Evolutionary conservation across 2,329 filamentous ascomycete species (phyloP).

Genomic region (Botryotinia narcissicola): DNA sequence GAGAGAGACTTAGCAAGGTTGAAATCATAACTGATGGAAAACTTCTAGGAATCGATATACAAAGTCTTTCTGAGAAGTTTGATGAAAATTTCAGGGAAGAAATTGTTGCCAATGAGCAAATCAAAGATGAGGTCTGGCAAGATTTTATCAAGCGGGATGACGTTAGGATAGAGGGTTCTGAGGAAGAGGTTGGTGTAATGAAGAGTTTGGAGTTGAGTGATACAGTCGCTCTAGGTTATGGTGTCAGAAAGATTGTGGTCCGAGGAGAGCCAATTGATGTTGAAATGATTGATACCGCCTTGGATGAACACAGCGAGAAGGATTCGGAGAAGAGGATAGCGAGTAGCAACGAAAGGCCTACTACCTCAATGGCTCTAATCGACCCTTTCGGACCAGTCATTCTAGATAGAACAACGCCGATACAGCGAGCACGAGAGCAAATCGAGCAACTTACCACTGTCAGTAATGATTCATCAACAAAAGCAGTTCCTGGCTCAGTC

Average conservation of each 20-base stretch:
- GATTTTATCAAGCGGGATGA: conserved; percentile 15
- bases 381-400: not conserved
- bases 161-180: conserved; percentile 12
- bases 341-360: not conserved
- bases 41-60: conserved; percentile 22
- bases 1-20: not conserved
- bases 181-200: conserved; percentile 10
- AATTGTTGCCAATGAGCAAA: not conserved
- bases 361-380: not conserved
- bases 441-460: not conserved
- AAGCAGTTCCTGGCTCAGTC: not conserved
- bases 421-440: not conserved
- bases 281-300: not conserved
- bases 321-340: not conserved
- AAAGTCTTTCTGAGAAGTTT: conserved; percentile 21
- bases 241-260: conserved; percentile 20
- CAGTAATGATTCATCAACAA: not conserved
- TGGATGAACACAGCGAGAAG: not conserved
- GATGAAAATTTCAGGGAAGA: conserved; percentile 5
- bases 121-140: conserved; percentile 24
- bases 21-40: not conserved
- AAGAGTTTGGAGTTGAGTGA: conserved; percentile 13
- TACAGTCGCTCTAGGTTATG: conserved; percentile 17
- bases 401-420: not conserved
- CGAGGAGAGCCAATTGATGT: not conserved